Evolutionary conservation across 208 protist genomes (phyloP).

Genomic region (Trypanosoma platydactyli): DNA sequence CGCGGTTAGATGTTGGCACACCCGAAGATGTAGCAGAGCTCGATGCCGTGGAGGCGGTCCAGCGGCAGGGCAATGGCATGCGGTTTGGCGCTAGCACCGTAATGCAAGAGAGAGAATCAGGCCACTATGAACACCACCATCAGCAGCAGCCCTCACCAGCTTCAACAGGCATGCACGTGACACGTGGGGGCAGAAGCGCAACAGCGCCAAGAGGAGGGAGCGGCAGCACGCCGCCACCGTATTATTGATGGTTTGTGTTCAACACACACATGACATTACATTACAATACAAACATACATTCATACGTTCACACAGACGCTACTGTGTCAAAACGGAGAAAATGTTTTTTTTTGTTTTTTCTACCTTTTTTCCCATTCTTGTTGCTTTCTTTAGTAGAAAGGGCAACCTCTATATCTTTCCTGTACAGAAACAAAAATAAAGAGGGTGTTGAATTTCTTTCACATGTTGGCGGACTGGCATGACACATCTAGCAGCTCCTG

Average conservation of each 20-base stretch:
- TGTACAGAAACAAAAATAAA: no score
- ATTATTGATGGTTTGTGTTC: no score
- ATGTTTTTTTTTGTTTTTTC: not conserved
- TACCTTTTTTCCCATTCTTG: not conserved
- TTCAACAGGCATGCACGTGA: no score
- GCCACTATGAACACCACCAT: slow-evolving; percentile 3
- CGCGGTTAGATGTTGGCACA: slow-evolving; percentile 76
- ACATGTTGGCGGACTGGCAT: no score
- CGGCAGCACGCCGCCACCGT: no score
- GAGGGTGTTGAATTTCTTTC: no score
- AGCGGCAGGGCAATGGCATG: slow-evolving; percentile 12
- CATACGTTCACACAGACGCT: not conserved
- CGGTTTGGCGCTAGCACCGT: slow-evolving; percentile 2
- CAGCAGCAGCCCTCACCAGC: slow-evolving; percentile 1
- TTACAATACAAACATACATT: not conserved
- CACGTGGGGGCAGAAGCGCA: no score
- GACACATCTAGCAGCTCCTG: no score
- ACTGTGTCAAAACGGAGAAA: not conserved
- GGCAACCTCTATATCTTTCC: no score
- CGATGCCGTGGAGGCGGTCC: slow-evolving; percentile 44
- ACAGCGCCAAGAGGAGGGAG: no score
- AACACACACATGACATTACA: not conserved
- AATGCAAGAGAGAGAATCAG: slow-evolving; percentile 5
- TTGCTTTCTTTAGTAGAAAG: no score
- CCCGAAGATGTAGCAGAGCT: slow-evolving; percentile 79